Conservation (phyloP, 345 rosid genomes). For the Trapa bicornis region DNA sequence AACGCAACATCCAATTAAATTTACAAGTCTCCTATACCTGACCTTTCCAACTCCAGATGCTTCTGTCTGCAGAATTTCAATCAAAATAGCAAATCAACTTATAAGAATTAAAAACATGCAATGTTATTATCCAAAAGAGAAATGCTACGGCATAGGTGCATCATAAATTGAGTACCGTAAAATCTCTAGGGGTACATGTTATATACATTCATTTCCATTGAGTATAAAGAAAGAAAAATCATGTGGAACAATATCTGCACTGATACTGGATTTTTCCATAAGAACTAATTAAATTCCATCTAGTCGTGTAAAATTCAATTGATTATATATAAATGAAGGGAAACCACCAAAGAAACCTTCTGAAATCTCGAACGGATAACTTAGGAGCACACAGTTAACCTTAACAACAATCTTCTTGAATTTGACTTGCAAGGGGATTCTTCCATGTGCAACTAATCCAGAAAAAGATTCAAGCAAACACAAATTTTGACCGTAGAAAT, state of each 20-base stretch:
- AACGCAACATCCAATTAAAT: slow-evolving; percentile 83
- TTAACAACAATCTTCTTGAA: background rate
- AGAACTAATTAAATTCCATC: background rate
- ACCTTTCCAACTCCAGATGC: slow-evolving; percentile 88
- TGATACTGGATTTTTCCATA: background rate
- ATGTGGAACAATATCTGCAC: background rate
- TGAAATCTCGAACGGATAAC: too few species aligned
- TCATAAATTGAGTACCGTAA: background rate
- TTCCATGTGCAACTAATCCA: background rate
- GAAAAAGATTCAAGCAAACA: background rate
- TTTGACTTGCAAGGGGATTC: background rate
- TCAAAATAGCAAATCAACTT: background rate
- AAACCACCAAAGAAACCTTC: background rate
- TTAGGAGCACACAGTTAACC: background rate
- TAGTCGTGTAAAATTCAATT: background rate
- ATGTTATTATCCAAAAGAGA: background rate
- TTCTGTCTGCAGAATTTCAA: slow-evolving; percentile 35
- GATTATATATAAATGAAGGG: background rate
- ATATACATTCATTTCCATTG: background rate
- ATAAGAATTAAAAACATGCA: background rate
- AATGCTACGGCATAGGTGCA: background rate
- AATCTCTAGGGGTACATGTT: background rate
- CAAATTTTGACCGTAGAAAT: background rate
- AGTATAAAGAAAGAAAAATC: background rate
- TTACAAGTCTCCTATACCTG: slow-evolving; percentile 77